Base-by-base conservation (phyloP, 225 moss, liverwort and hornwort genomes). In the Sphagnum tenellum region DNA sequence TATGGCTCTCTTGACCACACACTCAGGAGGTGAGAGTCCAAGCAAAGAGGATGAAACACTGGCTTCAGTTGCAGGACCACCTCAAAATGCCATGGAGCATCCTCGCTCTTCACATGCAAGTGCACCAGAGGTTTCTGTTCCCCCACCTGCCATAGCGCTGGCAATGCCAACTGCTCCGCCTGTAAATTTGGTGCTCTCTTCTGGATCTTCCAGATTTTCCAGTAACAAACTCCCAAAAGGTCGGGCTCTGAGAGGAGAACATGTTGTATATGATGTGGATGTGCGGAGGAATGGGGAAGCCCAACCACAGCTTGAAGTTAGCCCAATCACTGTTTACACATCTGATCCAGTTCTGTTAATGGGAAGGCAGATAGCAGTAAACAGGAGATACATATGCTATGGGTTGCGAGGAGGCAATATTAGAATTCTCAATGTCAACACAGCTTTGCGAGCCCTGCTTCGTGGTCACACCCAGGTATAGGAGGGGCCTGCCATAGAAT, bases 291-390 rank as follows among this genome's bases (percentile, higher is more conserved):
- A 69, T 70, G 91, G 79, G 58, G 95, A 95, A 64, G 76, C 70
- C 45, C 88, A 86, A 78, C 76, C 79, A 61, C 91, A 86, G 63
- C 66, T 95, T 59, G 82, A 86, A 73, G 84, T 77, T 4, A 84
- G 65, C 49, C 84, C 91, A 55, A 92, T 95, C 45, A 88, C 89
- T 55, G 76, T 86, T 12, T 92, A 92, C 53, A 75, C 74, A 70
- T 95, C 95, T 57, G 95, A 95, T 58, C 77, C 80, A 64, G 66
- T 84, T 50, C 69, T 82, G 77, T 76, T 81, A 3, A 68, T 92
- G 67, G 95, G 95, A 72, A 86, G 86, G 63, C 95, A 95, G 77
- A 92, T 95, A 65, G 88, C 89, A 49, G 89, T 95, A 61, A 88
- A 70, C 72, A 88, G 75, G 72, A 89, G 80, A 52, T 92, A 88